phyloP scores from a whole-genome alignment of 1,284 basidiomycete species.

The Lignosus rhinocerotis region DNA sequence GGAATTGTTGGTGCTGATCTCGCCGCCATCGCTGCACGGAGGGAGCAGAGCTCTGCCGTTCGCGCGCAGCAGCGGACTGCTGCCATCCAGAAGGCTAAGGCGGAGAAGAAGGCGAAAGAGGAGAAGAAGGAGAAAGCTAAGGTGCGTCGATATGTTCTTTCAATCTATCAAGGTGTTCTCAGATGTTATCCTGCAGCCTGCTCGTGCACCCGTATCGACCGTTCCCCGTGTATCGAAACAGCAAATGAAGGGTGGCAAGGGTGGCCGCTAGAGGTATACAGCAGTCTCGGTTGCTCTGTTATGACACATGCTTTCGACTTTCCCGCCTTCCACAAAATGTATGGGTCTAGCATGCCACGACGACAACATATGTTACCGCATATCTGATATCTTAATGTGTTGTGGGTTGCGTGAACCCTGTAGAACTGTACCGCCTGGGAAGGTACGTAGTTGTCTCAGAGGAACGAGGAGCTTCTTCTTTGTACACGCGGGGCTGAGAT shows the following conservation, averaged over 20 bases:
- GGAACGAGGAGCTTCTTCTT: too few relatives aligned
- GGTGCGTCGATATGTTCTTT: constrained; percentile 44
- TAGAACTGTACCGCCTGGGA: too few relatives aligned
- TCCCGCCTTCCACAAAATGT: constrained; percentile 30
- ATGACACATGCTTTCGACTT: constrained; percentile 29
- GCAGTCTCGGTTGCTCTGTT: constrained; percentile 22
- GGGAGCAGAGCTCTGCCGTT: constrained; percentile 88
- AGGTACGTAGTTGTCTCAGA: too few relatives aligned
- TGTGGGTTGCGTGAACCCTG: background rate
- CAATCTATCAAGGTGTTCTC: background rate
- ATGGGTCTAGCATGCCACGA: constrained; percentile 32
- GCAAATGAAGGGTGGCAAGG: constrained; percentile 91
- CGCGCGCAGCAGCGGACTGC: constrained; percentile 80
- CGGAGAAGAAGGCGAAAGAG: constrained; percentile 96
- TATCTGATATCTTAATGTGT: background rate
- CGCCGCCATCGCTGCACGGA: constrained; percentile 85
- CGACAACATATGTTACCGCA: constrained; percentile 19
- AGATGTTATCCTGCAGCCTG: constrained; percentile 3
- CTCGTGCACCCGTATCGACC: constrained; percentile 48
- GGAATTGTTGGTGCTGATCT: constrained; percentile 98
- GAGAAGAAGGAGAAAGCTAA: constrained; percentile 79
- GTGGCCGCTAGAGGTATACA: constrained; percentile 52
- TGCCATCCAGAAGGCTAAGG: constrained; percentile 91
- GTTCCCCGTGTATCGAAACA: constrained; percentile 93
- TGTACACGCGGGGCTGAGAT: too few relatives aligned